Base-by-base conservation (phyloP, 805 yeast species). In the Wickerhamiella cacticola region DNA sequence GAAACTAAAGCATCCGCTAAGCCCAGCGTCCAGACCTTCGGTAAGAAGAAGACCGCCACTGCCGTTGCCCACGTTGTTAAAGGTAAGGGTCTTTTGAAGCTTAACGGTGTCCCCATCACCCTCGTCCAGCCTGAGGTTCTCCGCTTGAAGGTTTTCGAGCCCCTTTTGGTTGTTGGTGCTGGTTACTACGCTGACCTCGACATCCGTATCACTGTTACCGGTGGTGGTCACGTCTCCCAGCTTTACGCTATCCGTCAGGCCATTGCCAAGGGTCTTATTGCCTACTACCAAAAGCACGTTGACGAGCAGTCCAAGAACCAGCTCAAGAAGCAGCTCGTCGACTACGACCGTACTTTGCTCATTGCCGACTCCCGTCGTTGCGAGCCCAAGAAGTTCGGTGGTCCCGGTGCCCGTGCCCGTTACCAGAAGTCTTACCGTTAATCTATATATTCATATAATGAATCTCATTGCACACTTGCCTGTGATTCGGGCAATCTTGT, bases 331-430 rank as follows among this genome's bases (percentile, higher is more conserved):
- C 82, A 94, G 66, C 86, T 88, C 77, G 79, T 89, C 61, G 69
- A 95, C 67, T 94, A 88, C 82, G 98, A 92, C 89, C 88, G 95
- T 81, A 86, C 97, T 72, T 82, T 92, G 72, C 82, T 92, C 77
- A 92, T 92, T 73, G 97, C 98, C 67, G 98, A 92, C 75, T 78
- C 96, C 66, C 87, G 98, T 84, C 89, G 95, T 82, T 82, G 88
- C 82, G 98, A 92, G 80, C 98, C 98, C 82, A 92, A 92, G 96
- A 92, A 92, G 81, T 92, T 92, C 80, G 98, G 98, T 80, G 98
- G 98, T 81, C 95, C 94, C 75, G 98, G 98, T 85, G 98, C 98
- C 78, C 92, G 98, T 80, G 92, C 98, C 71, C 89, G 97, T 79
- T 89, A 85, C 96, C 98, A 92, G 82, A 92, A 92, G 75, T 92